phyloP scores from a whole-genome alignment of 768 basidiomycete genomes.

The Tylopilus felleus region DNA sequence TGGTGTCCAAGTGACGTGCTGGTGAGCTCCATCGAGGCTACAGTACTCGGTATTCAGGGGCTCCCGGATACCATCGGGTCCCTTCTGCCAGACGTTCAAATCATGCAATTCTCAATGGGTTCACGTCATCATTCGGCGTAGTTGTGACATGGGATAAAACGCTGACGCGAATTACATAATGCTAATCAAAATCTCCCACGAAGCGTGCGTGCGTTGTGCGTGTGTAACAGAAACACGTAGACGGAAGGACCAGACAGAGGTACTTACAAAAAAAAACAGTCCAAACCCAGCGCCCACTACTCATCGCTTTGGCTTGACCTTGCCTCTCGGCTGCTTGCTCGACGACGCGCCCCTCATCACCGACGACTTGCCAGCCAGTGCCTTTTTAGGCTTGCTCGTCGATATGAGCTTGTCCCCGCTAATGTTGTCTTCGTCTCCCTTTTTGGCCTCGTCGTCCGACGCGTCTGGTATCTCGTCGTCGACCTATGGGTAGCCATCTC shows the following conservation, averaged over 20 bases:
- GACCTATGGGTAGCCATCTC: conserved; percentile 29
- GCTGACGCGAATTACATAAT: no score
- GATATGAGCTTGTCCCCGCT: conserved; percentile 60
- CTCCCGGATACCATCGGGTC: no score
- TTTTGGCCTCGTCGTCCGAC: conserved; percentile 48
- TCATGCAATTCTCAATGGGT: no score
- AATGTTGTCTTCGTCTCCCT: conserved; percentile 37
- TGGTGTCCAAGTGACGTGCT: no score
- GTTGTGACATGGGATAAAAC: no score
- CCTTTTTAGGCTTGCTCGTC: conserved; percentile 41
- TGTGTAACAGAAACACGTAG: no score
- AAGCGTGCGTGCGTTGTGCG: no score
- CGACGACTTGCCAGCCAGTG: not conserved
- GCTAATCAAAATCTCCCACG: no score
- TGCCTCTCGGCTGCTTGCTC: conserved; percentile 19
- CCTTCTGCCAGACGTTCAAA: no score
- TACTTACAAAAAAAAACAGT: not conserved
- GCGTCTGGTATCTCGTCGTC: conserved; percentile 45
- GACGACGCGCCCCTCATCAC: not conserved
- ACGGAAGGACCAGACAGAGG: not conserved
- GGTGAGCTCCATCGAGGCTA: no score
- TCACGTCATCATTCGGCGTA: no score
- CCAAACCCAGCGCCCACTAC: not conserved
- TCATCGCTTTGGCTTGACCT: conserved; percentile 19
- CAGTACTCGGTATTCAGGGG: no score